phyloP scores from a whole-genome alignment of 768 basidiomycete species.

The Calocybe cyanea region DNA sequence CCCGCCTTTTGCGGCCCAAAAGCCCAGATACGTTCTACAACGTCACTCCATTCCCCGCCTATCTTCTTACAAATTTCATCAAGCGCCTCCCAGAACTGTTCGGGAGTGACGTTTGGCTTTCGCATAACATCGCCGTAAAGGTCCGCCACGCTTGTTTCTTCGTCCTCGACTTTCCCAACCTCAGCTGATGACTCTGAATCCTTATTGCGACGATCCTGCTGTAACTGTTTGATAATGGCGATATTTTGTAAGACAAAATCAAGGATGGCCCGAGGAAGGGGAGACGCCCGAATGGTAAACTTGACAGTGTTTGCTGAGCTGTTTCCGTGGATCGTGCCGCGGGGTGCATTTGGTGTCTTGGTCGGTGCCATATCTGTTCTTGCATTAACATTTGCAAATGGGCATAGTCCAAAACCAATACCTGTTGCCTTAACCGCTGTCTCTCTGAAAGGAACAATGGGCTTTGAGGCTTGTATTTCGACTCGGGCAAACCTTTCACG shows the following conservation, averaged over 20 bases:
- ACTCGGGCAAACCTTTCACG: slow-evolving; percentile 91
- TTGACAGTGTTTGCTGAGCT: slow-evolving; percentile 69
- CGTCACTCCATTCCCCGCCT: slow-evolving; percentile 82
- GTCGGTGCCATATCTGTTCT: slow-evolving; percentile 80
- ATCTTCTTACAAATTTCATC: slow-evolving; percentile 58
- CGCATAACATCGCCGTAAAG: slow-evolving; percentile 56
- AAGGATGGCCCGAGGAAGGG: slow-evolving; percentile 68
- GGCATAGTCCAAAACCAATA: slow-evolving; percentile 21
- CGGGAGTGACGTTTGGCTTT: slow-evolving; percentile 61
- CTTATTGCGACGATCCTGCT: slow-evolving; percentile 38
- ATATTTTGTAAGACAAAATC: slow-evolving; percentile 78
- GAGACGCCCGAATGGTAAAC: slow-evolving; percentile 80
- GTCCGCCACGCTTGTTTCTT: slow-evolving; percentile 36
- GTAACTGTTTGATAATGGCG: slow-evolving; percentile 55
- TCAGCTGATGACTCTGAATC: slow-evolving; percentile 22
- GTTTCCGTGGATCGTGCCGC: slow-evolving; percentile 75
- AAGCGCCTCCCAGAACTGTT: slow-evolving; percentile 79
- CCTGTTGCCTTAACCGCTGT: slow-evolving; percentile 82
- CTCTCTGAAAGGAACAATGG: slow-evolving; percentile 97
- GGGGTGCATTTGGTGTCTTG: slow-evolving; percentile 62
- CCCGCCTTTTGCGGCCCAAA: slow-evolving; percentile 90
- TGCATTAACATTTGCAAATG: neutral
- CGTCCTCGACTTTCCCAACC: slow-evolving; percentile 34
- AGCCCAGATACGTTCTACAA: slow-evolving; percentile 76
- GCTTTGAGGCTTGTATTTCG: slow-evolving; percentile 90